Conservation (phyloP, 768 basidiomycete genomes). For the Hypholoma sublateritium region DNA sequence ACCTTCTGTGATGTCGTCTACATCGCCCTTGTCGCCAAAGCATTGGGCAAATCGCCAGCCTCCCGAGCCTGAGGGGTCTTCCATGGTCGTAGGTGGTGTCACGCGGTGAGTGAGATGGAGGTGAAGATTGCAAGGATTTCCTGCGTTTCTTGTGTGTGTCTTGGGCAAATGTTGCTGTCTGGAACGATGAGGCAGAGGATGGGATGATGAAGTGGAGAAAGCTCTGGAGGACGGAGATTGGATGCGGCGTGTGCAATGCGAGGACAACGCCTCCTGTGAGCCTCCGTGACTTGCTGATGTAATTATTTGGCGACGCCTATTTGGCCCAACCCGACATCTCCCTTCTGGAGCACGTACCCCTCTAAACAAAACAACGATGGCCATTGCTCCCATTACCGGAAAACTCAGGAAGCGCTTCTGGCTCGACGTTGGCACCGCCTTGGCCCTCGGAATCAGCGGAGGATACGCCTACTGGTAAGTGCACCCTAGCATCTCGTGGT, state of each 20-base stretch:
- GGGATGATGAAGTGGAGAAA: slow-evolving; percentile 13
- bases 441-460: slow-evolving; percentile 74
- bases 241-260: slow-evolving; percentile 29
- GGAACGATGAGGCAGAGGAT: slow-evolving; percentile 3
- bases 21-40: slow-evolving; percentile 99
- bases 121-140: slow-evolving; percentile 9
- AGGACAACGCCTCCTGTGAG: slow-evolving; percentile 26
- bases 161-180: neutral
- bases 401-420: slow-evolving; percentile 92
- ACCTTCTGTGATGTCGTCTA: slow-evolving; percentile 99
- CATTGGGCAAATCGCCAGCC: slow-evolving; percentile 99
- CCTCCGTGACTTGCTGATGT: slow-evolving; percentile 27
- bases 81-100: slow-evolving; percentile 48
- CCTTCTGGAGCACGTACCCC: slow-evolving; percentile 30
- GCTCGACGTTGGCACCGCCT: slow-evolving; percentile 72
- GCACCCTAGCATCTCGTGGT: neutral
- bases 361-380: slow-evolving; percentile 46
- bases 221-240: slow-evolving; percentile 18
- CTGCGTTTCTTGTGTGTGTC: neutral
- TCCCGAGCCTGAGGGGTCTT: slow-evolving; percentile 82
- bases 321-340: slow-evolving; percentile 37
- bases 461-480: slow-evolving; percentile 86
- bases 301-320: slow-evolving; percentile 19
- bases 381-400: slow-evolving; percentile 90
- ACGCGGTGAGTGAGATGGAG: slow-evolving; percentile 14